Percentiles rank a stretch among this genome's conserved stretches.
phyloP scores from a whole-genome alignment of 2,329 filamentous ascomycete species.

The Calonectria multiphialidica region DNA sequence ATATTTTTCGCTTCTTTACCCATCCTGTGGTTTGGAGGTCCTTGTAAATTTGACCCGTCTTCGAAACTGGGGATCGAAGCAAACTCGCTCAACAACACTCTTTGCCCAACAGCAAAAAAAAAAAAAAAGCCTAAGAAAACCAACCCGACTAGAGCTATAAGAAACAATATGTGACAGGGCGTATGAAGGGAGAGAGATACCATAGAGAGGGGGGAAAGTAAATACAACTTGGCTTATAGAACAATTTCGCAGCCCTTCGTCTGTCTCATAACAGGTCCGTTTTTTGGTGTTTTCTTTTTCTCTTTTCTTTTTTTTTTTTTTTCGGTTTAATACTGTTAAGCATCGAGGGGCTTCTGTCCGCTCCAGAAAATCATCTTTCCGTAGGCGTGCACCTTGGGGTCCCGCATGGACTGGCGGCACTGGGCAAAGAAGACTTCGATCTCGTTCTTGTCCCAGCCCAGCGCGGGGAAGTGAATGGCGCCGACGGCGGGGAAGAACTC shows the following conservation, averaged over 20 bases:
- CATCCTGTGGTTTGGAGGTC: not conserved
- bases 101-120: not conserved
- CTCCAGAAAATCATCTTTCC: conserved; percentile 59
- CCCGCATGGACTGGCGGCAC: conserved; percentile 46
- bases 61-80: not conserved
- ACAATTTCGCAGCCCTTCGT: not conserved
- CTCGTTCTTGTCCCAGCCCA: conserved; percentile 51
- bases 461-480: conserved; percentile 51
- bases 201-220: not conserved
- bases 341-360: conserved; percentile 51
- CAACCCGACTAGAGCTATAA: not conserved
- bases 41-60: not conserved
- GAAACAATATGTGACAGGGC: not conserved
- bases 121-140: not conserved
- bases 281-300: not conserved
- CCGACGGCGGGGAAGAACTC: conserved; percentile 57
- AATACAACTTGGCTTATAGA: not conserved
- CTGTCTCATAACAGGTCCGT: no score
- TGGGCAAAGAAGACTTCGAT: conserved; percentile 49
- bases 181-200: not conserved
- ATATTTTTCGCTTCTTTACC: not conserved
- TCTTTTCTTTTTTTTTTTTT: not conserved
- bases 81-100: conserved; percentile 5
- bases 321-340: not conserved
- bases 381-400: conserved; percentile 48